Evolutionary conservation across 495 filamentous ascomycete species (phyloP).

Genomic region (Neurospora terricola): DNA sequence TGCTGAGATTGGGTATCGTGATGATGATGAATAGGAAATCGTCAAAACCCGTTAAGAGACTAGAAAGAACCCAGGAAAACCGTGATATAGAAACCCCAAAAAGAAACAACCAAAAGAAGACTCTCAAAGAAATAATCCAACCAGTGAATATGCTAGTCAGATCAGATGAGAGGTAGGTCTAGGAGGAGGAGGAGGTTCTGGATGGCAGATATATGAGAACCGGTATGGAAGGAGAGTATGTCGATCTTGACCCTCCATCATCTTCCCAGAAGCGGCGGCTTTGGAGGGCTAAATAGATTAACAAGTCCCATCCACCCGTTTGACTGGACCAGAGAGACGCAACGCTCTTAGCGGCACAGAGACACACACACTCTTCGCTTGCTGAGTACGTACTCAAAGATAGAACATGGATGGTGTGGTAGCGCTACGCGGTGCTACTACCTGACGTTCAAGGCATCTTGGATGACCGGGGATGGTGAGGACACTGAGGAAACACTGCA

Average conservation of each 20-base stretch:
- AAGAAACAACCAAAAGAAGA: constrained; percentile 10
- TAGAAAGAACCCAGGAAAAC: constrained; percentile 5
- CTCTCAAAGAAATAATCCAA: constrained; percentile 7
- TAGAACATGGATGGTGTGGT: constrained; percentile 5
- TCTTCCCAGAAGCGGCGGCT: not conserved
- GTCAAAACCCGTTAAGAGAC: constrained; percentile 18
- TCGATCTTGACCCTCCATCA: not conserved
- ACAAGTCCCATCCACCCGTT: not conserved
- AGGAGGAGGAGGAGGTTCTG: constrained; percentile 24
- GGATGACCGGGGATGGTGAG: not conserved
- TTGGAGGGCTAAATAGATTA: not conserved
- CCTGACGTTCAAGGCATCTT: not conserved
- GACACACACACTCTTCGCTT: constrained; percentile 1
- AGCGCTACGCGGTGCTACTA: not conserved
- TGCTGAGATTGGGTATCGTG: constrained; percentile 8
- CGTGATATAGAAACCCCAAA: not conserved
- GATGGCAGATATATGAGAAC: constrained; percentile 4
- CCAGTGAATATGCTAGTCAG: not conserved
- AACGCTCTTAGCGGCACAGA: not conserved
- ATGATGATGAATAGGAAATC: constrained; percentile 14
- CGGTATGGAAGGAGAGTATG: not conserved
- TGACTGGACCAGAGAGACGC: not conserved
- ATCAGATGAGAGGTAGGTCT: constrained; percentile 10
- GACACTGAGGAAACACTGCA: not conserved
- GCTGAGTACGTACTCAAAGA: constrained; percentile 1